These are phyloP conservation scores for Rhodosporidiobolus odoratus DNA, from an alignment of 768 basidiomycete genomes.

Conservation along the genomic window DNA sequence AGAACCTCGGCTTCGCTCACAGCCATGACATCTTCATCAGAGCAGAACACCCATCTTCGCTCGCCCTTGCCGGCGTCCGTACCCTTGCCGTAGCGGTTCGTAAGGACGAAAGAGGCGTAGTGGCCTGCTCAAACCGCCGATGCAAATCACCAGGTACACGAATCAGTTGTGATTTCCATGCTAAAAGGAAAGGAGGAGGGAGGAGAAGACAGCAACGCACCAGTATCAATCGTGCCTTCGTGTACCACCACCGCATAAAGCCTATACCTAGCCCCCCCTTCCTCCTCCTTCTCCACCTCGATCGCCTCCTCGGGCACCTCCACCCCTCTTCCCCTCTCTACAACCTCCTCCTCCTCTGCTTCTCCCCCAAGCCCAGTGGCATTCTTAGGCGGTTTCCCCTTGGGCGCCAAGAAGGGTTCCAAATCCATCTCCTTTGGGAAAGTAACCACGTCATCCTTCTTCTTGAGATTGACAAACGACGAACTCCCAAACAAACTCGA, in stretches of 20 bases:
- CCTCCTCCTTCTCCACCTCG: slow-evolving; percentile 24
- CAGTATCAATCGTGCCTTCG: slow-evolving; percentile 29
- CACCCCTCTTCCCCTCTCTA: slow-evolving; percentile 34
- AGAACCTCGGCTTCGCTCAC: slow-evolving; percentile 81
- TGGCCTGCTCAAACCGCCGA: slow-evolving; percentile 9
- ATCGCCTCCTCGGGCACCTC: slow-evolving; percentile 12
- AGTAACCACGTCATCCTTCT: slow-evolving; percentile 82
- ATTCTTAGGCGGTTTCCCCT: slow-evolving; percentile 45
- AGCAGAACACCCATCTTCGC: slow-evolving; percentile 81
- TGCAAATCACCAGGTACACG: background rate
- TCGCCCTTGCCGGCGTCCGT: slow-evolving; percentile 60
- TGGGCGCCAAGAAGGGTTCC: slow-evolving; percentile 77
- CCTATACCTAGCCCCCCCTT: slow-evolving; percentile 31
- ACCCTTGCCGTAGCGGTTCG: slow-evolving; percentile 31
- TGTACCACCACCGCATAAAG: slow-evolving; percentile 39
- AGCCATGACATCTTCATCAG: slow-evolving; percentile 77
- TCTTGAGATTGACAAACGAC: slow-evolving; percentile 59
- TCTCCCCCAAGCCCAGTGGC: no score
- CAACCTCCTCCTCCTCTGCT: slow-evolving; percentile 38
- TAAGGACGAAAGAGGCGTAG: slow-evolving; percentile 29
- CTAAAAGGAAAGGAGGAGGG: background rate
- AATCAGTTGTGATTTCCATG: no score
- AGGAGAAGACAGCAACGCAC: background rate
- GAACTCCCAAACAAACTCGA: slow-evolving; percentile 44
- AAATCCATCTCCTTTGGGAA: slow-evolving; percentile 85